phyloP scores from a whole-genome alignment of 495 filamentous ascomycete species.

The Patellaria atrata region DNA sequence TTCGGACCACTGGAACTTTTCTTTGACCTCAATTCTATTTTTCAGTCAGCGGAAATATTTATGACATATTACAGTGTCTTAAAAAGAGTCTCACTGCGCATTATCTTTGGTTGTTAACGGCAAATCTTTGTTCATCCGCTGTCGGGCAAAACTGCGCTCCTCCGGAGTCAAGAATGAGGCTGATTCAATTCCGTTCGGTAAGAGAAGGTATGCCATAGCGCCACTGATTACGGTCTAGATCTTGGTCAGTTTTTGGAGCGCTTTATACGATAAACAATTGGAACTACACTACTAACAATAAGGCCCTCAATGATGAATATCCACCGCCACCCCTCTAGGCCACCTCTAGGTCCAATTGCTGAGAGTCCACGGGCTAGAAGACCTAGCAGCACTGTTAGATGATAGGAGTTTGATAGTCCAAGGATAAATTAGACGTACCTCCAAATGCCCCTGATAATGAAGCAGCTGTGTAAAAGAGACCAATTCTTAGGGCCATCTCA shows the following conservation, averaged over 20 bases:
- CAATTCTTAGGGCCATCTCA: conserved; percentile 14
- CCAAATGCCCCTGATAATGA: conserved; percentile 17
- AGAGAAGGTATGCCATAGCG: conserved; percentile 1
- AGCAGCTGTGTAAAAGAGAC: conserved; percentile 17
- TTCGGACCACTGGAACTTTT: conserved; percentile 21
- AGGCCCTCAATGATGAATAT: conserved; percentile 17
- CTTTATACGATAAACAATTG: too few species aligned
- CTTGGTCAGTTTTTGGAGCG: too few species aligned
- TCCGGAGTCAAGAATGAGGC: conserved; percentile 9
- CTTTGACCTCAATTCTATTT: too few species aligned
- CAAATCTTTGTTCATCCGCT: conserved; percentile 27
- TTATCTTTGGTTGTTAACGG: neutral
- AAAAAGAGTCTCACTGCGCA: neutral
- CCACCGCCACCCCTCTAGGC: conserved; percentile 18
- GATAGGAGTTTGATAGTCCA: conserved; percentile 14
- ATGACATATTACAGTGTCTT: too few species aligned
- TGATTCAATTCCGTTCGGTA: conserved; percentile 15
- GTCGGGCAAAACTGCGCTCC: conserved; percentile 28
- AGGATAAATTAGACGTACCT: conserved; percentile 10
- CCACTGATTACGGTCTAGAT: conserved; percentile 8
- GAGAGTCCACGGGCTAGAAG: conserved; percentile 32
- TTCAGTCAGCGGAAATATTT: too few species aligned
- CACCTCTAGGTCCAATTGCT: conserved; percentile 31
- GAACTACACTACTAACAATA: too few species aligned
- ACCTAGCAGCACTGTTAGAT: too few species aligned